Evolutionary conservation across 1,139 yeast species (phyloP).

Genomic region (Kodamaea suecica): DNA sequence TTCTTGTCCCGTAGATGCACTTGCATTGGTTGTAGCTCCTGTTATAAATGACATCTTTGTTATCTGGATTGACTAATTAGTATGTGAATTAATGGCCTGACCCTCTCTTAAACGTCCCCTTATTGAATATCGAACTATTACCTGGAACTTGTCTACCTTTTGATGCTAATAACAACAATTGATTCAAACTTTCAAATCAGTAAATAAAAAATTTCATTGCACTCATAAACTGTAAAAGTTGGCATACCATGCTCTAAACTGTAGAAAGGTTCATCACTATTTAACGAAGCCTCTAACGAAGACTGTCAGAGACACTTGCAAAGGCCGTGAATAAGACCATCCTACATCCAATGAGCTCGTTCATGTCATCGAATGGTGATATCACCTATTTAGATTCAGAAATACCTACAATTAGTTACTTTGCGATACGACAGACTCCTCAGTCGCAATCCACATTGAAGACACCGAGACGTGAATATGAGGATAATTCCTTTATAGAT

Average conservation of each 20-base stretch:
- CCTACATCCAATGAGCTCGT: constrained; percentile 1
- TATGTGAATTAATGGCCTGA: too few relatives aligned
- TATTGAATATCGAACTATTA: too few relatives aligned
- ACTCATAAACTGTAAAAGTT: too few relatives aligned
- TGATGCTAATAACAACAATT: too few relatives aligned
- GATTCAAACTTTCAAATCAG: too few relatives aligned
- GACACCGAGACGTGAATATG: constrained; percentile 13
- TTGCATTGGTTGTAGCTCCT: constrained; percentile 9
- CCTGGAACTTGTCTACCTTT: too few relatives aligned
- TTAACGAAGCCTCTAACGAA: background rate
- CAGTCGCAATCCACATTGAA: background rate
- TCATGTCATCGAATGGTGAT: background rate
- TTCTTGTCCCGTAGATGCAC: constrained; percentile 62
- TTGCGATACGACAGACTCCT: background rate
- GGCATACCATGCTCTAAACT: too few relatives aligned
- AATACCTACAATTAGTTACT: constrained; percentile 5
- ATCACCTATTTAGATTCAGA: constrained; percentile 5
- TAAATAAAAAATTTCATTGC: too few relatives aligned
- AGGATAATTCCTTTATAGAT: constrained; percentile 38
- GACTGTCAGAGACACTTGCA: background rate
- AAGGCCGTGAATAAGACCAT: background rate
- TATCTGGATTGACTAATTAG: too few relatives aligned
- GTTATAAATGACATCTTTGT: constrained; percentile 29
- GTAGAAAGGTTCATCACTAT: background rate
- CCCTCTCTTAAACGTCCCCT: too few relatives aligned